Conservation (phyloP, 148 eudicot genomes). For the Camellia sinensis region DNA sequence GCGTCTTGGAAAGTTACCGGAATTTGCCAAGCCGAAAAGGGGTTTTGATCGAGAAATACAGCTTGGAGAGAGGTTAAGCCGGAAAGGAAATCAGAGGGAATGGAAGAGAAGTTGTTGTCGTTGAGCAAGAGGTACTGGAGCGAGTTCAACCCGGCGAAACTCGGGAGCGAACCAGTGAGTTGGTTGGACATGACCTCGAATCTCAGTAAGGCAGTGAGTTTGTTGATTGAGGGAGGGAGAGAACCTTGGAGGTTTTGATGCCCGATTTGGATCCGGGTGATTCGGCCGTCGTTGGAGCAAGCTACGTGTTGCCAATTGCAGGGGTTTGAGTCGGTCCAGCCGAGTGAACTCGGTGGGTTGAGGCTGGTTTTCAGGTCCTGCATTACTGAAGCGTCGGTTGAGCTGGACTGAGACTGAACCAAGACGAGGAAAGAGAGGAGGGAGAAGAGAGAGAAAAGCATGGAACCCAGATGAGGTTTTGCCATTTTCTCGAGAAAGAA, state of each 20-base stretch:
- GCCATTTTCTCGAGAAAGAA: constrained; percentile 14
- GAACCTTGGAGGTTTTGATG: constrained; percentile 38
- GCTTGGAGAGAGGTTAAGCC: constrained; percentile 43
- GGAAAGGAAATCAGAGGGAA: constrained; percentile 56
- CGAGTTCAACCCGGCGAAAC: constrained; percentile 48
- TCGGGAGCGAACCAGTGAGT: constrained; percentile 67
- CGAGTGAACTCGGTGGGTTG: constrained; percentile 39
- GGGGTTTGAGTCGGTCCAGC: constrained; percentile 56
- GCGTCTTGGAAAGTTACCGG: constrained; percentile 44
- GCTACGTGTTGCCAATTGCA: constrained; percentile 48
- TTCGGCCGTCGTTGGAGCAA: constrained; percentile 42
- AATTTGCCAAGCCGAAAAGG: constrained; percentile 53
- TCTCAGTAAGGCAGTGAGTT: constrained; percentile 44
- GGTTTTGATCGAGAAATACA: constrained; percentile 57
- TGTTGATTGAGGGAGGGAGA: constrained; percentile 37
- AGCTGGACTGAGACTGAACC: constrained; percentile 27
- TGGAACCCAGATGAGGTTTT: constrained; percentile 8
- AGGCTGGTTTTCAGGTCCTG: constrained; percentile 42
- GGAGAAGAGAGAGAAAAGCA: not conserved
- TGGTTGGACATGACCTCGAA: constrained; percentile 52
- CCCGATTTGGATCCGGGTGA: constrained; percentile 65
- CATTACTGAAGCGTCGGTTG: constrained; percentile 57
- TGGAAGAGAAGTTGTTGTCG: constrained; percentile 42
- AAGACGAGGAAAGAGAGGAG: not conserved
- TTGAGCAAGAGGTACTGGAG: constrained; percentile 43